Percentiles rank a stretch among this genome's conserved stretches.
phyloP scores from a whole-genome alignment of 2,329 filamentous ascomycete genomes.

The Fusarium sp. region DNA sequence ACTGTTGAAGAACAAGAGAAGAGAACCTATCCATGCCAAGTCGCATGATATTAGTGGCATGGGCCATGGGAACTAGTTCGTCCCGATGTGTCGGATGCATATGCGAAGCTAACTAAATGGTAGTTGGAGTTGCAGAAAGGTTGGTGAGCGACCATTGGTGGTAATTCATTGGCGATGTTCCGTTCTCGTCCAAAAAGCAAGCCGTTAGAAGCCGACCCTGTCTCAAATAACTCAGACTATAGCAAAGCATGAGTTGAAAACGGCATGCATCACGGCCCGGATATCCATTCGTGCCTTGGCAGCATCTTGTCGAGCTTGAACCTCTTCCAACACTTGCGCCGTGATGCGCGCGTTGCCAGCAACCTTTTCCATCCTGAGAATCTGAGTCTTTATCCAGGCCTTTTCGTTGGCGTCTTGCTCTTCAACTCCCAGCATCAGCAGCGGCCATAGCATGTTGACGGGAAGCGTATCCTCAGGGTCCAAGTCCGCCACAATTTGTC shows the following conservation, averaged over 20 bases:
- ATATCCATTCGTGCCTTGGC: constrained; percentile 54
- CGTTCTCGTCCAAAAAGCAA: neutral
- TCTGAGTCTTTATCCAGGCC: constrained; percentile 60
- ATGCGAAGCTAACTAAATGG: neutral
- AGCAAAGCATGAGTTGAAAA: constrained; percentile 63
- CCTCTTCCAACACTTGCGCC: constrained; percentile 56
- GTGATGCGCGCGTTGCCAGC: constrained; percentile 56
- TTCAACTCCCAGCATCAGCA: constrained; percentile 65
- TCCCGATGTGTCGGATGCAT: neutral
- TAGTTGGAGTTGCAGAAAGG: neutral
- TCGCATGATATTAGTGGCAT: constrained; percentile 12
- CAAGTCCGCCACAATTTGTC: constrained; percentile 53
- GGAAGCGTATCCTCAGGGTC: constrained; percentile 58
- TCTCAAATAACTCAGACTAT: constrained; percentile 50
- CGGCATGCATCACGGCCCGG: constrained; percentile 56
- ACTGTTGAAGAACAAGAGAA: neutral
- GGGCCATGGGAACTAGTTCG: constrained; percentile 1
- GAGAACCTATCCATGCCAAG: neutral
- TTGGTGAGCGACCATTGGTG: neutral
- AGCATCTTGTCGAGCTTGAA: constrained; percentile 55
- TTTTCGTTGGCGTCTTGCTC: constrained; percentile 60
- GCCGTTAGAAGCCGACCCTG: neutral
- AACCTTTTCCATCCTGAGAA: constrained; percentile 58
- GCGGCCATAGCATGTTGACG: constrained; percentile 66
- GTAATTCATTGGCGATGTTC: neutral